Base-by-base conservation (phyloP, 495 filamentous ascomycete genomes). In the Durotheca rogersii region DNA sequence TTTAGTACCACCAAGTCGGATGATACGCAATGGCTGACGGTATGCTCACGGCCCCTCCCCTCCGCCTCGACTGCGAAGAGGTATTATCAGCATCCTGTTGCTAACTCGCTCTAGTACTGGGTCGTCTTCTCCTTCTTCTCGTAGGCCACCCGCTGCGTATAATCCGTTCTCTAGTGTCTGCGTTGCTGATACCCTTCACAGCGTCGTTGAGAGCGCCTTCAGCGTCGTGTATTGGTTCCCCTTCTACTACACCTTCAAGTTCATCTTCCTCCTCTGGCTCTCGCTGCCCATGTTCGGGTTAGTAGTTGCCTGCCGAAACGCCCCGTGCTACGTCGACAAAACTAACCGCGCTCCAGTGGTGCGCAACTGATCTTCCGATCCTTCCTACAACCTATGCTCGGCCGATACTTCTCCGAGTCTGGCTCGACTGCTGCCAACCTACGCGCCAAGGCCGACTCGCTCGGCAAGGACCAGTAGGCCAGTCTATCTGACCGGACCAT, bases 211-310 rank as follows among this genome's bases (percentile, higher is more conserved):
- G 83, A 94, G 89, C 65, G 81, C 87, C 45, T 76, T 99, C 66
- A 93, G 78, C 71, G 90, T 94, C 50, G 88, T 94, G 34, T 99
- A 99, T 81, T 99, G 93, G 93, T 92, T 99, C 79, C 93, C 93
- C 64, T 99, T 99, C 81, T 99, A 99, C 84, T 99, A 89, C 75
- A 93, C 91, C 74, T 97, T 97, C 86, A 99, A 99, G 79, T 95
- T 99, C 67, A 80, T 90, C 64, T 82, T 96, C 64, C 76, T 96
- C 61, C 82, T 99, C 65, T 99, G 94, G 94, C 88, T 97, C 73
- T 85, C 91, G 57, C 88, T 99, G 53, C 93, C 93, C 60, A 83
- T 88, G 71, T 94, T 90, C 76, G 76, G 75, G 93, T 97, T 84
- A 67, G 85, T 78, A 34, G 19, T 15, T 41, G 34, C 14, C 50